Percentiles rank a stretch among this genome's conserved stretches.
Evolutionary conservation across 164 flowering plant species (phyloP).

Genomic region (Chimonanthus salicifolius): DNA sequence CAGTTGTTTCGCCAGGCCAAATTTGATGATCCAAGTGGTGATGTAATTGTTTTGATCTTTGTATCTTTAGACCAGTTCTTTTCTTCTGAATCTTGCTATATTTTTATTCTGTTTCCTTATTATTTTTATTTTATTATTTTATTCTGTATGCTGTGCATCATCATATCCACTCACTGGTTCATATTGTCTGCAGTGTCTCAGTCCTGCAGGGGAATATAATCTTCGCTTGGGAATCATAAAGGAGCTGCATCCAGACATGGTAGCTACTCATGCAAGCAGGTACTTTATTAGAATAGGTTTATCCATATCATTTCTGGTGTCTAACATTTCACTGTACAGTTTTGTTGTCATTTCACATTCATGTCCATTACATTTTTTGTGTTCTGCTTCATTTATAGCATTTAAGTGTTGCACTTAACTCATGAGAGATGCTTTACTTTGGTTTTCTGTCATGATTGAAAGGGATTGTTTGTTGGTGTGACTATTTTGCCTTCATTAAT

Average conservation of each 20-base stretch:
- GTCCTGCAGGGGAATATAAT: constrained; percentile 99
- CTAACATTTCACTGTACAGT: neutral
- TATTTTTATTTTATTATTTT: neutral
- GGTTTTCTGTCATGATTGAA: constrained; percentile 3
- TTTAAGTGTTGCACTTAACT: neutral
- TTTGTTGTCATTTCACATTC: neutral
- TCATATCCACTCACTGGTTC: neutral
- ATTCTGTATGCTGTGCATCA: neutral
- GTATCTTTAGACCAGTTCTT: neutral
- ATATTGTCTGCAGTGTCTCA: constrained; percentile 65
- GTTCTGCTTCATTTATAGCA: neutral
- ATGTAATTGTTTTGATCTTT: constrained; percentile 39
- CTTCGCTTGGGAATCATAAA: constrained; percentile 94
- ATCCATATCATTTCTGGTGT: neutral
- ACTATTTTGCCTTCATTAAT: neutral
- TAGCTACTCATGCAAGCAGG: constrained; percentile 98
- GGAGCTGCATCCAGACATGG: constrained; percentile 98
- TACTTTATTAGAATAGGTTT: constrained; percentile 2
- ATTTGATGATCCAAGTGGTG: constrained; percentile 98
- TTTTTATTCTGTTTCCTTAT: neutral
- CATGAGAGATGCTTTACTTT: neutral
- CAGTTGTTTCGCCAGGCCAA: constrained; percentile 98
- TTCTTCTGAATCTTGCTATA: neutral
- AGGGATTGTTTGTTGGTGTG: constrained; percentile 4
- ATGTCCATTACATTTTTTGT: neutral